A percentile compares a stretch with the other conserved stretches of the same genome.
phyloP scores from a whole-genome alignment of 176 grass and related monocot species.

The bread wheat (Triticum aestivum) region IWGSC_CS_RefSeq_v2.1 NC_057799.1:68167900-68168399 shows the following conservation, averaged over 20 bases:
- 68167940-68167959: neutral
- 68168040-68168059: neutral
- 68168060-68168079: neutral
- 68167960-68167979: neutral
- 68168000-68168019: neutral
- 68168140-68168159: neutral
- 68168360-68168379: neutral
- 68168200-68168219: neutral
- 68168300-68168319: too few species aligned
- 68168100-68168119: neutral
- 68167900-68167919: constrained; percentile 8
- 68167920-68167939: neutral
- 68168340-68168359: neutral
- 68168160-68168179: neutral
- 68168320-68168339: neutral
- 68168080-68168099: neutral
- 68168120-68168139: neutral
- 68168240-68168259: neutral
- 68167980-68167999: neutral
- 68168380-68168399: neutral
- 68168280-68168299: neutral
- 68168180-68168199: neutral
- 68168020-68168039: neutral
- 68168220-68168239: too few species aligned
- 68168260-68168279: neutral